Evolutionary conservation across 371 early-diverging fungal genomes (phyloP).

Genomic region (Smittium mucronatum): DNA sequence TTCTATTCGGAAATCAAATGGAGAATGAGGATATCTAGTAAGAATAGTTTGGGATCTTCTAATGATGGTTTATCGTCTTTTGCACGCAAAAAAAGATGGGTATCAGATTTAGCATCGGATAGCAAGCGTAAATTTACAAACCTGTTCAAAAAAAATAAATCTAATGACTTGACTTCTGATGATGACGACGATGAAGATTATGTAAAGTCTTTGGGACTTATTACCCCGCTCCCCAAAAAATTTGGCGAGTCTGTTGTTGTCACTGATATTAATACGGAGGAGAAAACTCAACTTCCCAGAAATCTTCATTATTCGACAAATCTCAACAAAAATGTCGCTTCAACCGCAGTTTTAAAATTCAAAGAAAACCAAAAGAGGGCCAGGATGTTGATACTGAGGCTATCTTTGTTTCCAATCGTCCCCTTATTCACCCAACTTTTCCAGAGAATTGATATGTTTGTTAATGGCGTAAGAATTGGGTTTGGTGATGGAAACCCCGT

Average conservation of each 20-base stretch:
- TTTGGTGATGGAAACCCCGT: background rate
- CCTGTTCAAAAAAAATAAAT: background rate
- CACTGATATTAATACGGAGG: background rate
- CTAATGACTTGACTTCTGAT: background rate
- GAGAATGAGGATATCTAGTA: background rate
- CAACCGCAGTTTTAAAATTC: background rate
- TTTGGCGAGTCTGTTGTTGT: background rate
- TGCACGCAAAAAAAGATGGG: background rate
- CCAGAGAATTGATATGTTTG: conserved; percentile 11
- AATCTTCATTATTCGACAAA: background rate
- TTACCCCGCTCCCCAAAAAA: background rate
- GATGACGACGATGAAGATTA: background rate
- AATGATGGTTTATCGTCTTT: background rate
- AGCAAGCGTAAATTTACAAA: background rate
- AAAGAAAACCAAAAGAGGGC: conserved; percentile 7
- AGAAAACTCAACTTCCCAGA: background rate
- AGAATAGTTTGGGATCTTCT: background rate
- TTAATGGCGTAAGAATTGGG: conserved; percentile 2
- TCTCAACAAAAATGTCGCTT: background rate
- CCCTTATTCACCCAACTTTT: conserved; percentile 1
- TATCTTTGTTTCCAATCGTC: conserved; percentile 6
- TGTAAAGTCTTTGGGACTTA: background rate
- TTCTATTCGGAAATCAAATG: background rate
- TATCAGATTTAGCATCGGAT: background rate
- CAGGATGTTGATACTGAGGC: background rate